phyloP scores from a whole-genome alignment of 1,284 basidiomycete species.

The Trichosporon faecale region DNA sequence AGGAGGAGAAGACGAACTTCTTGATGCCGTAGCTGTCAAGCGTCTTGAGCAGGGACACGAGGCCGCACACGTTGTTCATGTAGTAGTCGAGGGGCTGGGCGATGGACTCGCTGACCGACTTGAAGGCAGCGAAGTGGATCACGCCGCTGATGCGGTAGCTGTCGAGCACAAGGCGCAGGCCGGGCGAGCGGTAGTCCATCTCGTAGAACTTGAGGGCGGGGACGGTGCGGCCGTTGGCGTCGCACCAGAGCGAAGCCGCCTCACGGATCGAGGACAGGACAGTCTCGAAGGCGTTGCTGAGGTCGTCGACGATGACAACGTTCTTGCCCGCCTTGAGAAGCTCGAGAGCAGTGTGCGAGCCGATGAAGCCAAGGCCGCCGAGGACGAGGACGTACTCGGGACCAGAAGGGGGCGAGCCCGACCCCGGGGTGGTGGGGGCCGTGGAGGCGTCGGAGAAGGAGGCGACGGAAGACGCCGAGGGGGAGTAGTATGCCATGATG shows the following conservation, averaged over 20 bases:
- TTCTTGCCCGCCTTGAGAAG: constrained; percentile 20
- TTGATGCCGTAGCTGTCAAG: constrained; percentile 17
- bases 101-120: constrained; percentile 14
- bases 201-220: constrained; percentile 13
- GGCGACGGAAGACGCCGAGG: background rate
- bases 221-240: background rate
- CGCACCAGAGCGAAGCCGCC: constrained; percentile 8
- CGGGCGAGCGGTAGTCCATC: constrained; percentile 12
- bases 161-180: constrained; percentile 12
- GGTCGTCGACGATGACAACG: constrained; percentile 18
- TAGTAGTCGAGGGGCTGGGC: constrained; percentile 16
- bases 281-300: constrained; percentile 9
- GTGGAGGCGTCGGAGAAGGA: constrained; percentile 5
- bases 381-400: constrained; percentile 13
- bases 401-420: background rate
- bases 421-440: constrained; percentile 7
- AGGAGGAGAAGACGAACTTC: constrained; percentile 23
- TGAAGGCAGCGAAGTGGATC: constrained; percentile 21
- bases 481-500: constrained; percentile 5
- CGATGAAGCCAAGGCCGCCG: constrained; percentile 17
- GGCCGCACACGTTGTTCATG: constrained; percentile 19
- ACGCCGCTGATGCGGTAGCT: constrained; percentile 14
- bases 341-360: constrained; percentile 17
- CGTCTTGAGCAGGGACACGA: constrained; percentile 12
- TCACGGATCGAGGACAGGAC: constrained; percentile 8